Percentiles rank a stretch among this genome's conserved stretches.
These are phyloP conservation scores for Starmerella vitae DNA, from an alignment of 805 yeast genomes.

Conservation along the genomic window DNA sequence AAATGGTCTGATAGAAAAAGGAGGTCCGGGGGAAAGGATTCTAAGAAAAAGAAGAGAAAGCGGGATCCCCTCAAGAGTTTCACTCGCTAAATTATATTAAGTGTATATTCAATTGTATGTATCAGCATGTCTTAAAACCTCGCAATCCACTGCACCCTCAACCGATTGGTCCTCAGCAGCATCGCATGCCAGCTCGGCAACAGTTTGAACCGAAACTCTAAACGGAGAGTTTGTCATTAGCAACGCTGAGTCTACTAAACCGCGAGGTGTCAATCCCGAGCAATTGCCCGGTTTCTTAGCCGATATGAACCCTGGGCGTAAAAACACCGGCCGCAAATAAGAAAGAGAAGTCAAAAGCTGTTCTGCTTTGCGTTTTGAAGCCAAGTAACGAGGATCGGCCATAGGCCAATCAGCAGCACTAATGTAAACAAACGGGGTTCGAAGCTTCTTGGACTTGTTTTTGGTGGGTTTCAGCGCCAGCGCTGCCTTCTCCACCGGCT, in stretches of 20 bases:
- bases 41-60: conserved; percentile 10
- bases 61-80: conserved; percentile 20
- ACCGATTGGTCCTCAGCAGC: conserved; percentile 39
- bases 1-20: neutral
- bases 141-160: conserved; percentile 32
- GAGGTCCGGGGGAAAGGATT: conserved; percentile 5
- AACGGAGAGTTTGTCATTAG: conserved; percentile 33
- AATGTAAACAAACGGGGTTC: conserved; percentile 47
- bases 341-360: conserved; percentile 30
- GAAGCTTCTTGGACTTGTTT: neutral
- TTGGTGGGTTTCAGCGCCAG: conserved; percentile 1
- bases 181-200: conserved; percentile 45
- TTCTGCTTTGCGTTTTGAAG: conserved; percentile 70
- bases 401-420: conserved; percentile 64
- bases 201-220: conserved; percentile 41
- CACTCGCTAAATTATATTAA: conserved; percentile 4
- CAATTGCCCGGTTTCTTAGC: conserved; percentile 13
- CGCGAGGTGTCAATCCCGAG: conserved; percentile 25
- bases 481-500: conserved; percentile 4
- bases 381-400: conserved; percentile 56
- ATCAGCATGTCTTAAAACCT: conserved; percentile 2
- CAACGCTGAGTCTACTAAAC: conserved; percentile 34
- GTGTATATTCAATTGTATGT: neutral
- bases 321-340: conserved; percentile 44
- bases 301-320: conserved; percentile 66